phyloP scores from a whole-genome alignment of 129 eudicot genomes.

The Artemisia argyi region DNA sequence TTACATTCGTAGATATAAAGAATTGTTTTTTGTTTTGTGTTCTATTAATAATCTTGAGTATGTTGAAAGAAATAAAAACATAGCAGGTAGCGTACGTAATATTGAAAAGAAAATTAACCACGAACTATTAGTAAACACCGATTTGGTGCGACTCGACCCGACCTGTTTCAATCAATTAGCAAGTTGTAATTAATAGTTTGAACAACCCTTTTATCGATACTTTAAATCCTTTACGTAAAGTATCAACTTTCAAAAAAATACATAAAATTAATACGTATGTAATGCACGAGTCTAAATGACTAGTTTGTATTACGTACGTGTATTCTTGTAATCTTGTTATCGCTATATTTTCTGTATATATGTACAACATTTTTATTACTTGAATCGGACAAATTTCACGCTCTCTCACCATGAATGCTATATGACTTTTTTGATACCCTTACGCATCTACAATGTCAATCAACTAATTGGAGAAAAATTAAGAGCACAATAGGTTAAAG shows the following conservation, averaged over 20 bases:
- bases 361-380: neutral
- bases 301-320: neutral
- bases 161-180: neutral
- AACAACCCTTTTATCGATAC: neutral
- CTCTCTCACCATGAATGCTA: neutral
- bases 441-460: constrained; percentile 9
- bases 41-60: too few species aligned
- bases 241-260: neutral
- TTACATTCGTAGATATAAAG: neutral
- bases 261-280: neutral
- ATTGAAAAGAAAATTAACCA: neutral
- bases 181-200: neutral
- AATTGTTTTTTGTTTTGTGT: neutral
- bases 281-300: neutral
- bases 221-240: neutral
- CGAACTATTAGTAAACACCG: neutral
- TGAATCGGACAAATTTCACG: neutral
- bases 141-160: neutral
- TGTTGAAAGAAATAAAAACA: neutral
- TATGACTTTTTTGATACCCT: neutral
- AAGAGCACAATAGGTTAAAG: constrained; percentile 17
- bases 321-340: too few species aligned
- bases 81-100: neutral
- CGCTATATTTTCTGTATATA: too few species aligned
- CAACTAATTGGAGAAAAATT: constrained; percentile 18